Base-by-base conservation (phyloP, 495 filamentous ascomycete species). In the Penicillium macrosclerotiorum region DNA sequence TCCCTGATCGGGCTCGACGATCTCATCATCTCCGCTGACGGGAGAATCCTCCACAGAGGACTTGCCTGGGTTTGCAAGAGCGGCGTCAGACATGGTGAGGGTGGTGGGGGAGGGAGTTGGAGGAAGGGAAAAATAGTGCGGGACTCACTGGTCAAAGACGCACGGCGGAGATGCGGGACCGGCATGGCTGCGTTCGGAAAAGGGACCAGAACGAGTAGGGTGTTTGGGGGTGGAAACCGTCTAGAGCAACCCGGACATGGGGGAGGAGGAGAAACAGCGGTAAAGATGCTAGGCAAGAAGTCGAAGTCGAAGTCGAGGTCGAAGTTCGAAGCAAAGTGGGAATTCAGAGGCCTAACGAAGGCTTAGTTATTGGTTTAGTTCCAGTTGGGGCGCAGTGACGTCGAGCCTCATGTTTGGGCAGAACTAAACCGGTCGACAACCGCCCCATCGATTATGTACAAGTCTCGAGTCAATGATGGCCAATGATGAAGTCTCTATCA, bases 1-100 rank as follows among this genome's bases (percentile, higher is more conserved):
- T 58, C 76, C 76, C 65, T 79, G 75, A 18, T 79, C 76, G 24
- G 85, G 74, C 65, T 90, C 88, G 42, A 92, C 84, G 29, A 87
- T 71, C 62, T 94, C 90, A 63, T 94, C 89, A 36, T 94, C 71
- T 24, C 69, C 74, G 42, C 66, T 68, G 17, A 23, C 35, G 16
- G 47, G 33, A n/a, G 56, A 54, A 6, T 80, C 78, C 25, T 83
- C 80, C 49, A 59, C 59, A 8, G 80, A 81, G n/a, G 78, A 80
- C 51, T 73, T 72, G 58, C 77, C 76, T 78, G 61, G 46, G 47
- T 54, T 49, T 27, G 44, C 46, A 57, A 37, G 32, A 18, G 55
- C n/a, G n/a, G n/a, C 49, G 59, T 66, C 57, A 64, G 65, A 57
- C 65, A 73, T 73, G 54, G 48, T 68, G 53, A 29, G 13, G 18